phyloP scores from a whole-genome alignment of 768 basidiomycete species.

The Auriscalpium microsporum region DNA sequence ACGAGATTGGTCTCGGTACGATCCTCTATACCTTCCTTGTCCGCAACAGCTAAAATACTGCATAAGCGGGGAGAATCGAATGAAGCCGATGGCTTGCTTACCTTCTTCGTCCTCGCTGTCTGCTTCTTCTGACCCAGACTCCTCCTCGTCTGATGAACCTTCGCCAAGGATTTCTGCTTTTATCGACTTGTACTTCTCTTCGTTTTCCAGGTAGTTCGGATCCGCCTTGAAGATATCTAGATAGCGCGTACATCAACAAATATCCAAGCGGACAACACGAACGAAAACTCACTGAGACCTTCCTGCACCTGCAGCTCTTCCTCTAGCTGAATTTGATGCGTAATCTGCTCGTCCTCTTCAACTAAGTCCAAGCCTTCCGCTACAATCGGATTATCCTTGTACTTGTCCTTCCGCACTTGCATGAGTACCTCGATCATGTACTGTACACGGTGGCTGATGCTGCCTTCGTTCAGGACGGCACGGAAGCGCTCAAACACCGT shows the following conservation, averaged over 20 bases:
- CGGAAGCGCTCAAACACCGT: constrained; percentile 95
- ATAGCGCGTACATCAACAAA: constrained; percentile 6
- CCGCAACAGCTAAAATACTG: constrained; percentile 45
- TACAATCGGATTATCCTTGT: constrained; percentile 95
- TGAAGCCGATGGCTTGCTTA: constrained; percentile 21
- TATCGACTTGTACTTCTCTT: constrained; percentile 88
- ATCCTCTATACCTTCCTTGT: constrained; percentile 88
- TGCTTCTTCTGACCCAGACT: constrained; percentile 48
- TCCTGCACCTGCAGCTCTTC: constrained; percentile 94
- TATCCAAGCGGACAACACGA: not conserved
- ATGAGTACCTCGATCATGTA: constrained; percentile 99
- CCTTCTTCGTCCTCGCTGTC: constrained; percentile 48
- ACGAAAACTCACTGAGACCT: constrained; percentile 65
- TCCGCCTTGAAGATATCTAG: constrained; percentile 95
- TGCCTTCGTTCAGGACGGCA: constrained; percentile 89
- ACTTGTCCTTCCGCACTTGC: constrained; percentile 98
- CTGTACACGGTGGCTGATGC: constrained; percentile 92
- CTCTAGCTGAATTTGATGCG: constrained; percentile 86
- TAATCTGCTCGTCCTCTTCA: constrained; percentile 97
- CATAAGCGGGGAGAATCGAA: constrained; percentile 6
- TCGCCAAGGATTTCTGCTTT: constrained; percentile 92
- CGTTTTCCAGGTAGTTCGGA: constrained; percentile 79
- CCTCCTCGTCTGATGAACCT: constrained; percentile 52
- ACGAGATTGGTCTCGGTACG: constrained; percentile 92
- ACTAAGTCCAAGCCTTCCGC: constrained; percentile 94